phyloP scores from a whole-genome alignment of 192 early-diverging fungal genomes.

The Coemansia furcata region DNA sequence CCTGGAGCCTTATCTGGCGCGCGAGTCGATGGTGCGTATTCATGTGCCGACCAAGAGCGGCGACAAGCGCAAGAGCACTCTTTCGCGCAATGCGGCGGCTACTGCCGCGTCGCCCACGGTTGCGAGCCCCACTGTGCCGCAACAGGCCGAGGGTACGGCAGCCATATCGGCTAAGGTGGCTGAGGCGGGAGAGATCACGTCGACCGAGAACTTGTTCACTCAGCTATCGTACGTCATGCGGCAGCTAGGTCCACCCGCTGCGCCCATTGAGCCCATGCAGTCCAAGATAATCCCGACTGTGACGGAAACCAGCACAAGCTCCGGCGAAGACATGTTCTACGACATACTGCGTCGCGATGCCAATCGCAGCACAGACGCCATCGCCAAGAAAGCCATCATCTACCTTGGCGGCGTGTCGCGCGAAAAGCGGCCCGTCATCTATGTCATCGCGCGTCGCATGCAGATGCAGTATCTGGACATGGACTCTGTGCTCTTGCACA shows the following conservation, averaged over 20 bases:
- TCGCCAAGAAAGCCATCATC: conserved; percentile 70
- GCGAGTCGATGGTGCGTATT: conserved; percentile 54
- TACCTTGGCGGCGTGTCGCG: conserved; percentile 81
- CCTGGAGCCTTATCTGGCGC: conserved; percentile 64
- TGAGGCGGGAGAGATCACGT: conserved; percentile 26
- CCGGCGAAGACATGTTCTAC: conserved; percentile 42
- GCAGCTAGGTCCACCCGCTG: conserved; percentile 84
- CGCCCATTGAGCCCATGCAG: conserved; percentile 37
- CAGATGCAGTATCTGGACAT: conserved; percentile 77
- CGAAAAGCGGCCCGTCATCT: conserved; percentile 76
- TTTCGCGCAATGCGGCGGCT: conserved; percentile 16
- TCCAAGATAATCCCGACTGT: conserved; percentile 16
- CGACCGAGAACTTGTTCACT: conserved; percentile 69
- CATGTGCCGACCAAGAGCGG: conserved; percentile 24
- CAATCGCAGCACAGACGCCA: conserved; percentile 63
- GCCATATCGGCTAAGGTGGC: neutral
- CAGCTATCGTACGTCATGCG: conserved; percentile 81
- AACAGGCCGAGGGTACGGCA: neutral
- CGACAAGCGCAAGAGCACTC: conserved; percentile 42
- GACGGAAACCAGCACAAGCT: conserved; percentile 5
- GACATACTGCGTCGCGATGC: conserved; percentile 76
- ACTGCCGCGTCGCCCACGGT: neutral
- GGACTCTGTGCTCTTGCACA: conserved; percentile 76
- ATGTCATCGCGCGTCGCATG: conserved; percentile 79
- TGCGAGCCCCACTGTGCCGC: neutral